phyloP scores from a whole-genome alignment of 768 basidiomycete species.

The Porphyrellus cyaneotinctus region DNA sequence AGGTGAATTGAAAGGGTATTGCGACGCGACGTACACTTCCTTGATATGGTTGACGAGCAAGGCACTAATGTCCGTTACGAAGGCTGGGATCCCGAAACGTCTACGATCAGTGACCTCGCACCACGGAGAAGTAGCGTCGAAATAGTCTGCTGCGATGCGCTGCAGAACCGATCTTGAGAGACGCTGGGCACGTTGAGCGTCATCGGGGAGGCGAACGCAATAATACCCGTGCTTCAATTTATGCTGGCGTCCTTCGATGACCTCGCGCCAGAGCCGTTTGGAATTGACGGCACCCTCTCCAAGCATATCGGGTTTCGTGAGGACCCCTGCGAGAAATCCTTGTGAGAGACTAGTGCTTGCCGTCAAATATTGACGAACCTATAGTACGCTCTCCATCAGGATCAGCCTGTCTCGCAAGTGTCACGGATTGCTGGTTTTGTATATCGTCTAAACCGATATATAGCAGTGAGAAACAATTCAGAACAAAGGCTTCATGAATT shows the following conservation, averaged over 20 bases:
- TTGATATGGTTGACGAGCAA: constrained; percentile 53
- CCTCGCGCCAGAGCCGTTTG: constrained; percentile 44
- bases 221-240: constrained; percentile 56
- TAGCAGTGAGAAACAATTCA: not conserved
- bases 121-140: constrained; percentile 52
- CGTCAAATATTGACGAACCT: constrained; percentile 35
- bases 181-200: constrained; percentile 42
- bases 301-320: constrained; percentile 67
- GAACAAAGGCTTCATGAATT: not conserved
- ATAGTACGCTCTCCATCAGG: constrained; percentile 56
- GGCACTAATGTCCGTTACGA: constrained; percentile 49
- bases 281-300: constrained; percentile 38
- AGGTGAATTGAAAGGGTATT: not conserved
- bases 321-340: constrained; percentile 42
- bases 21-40: constrained; percentile 39
- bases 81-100: constrained; percentile 52
- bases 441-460: constrained; percentile 51
- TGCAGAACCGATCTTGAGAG: constrained; percentile 38
- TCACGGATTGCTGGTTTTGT: constrained; percentile 57
- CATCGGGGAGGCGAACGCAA: constrained; percentile 62
- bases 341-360: not conserved
- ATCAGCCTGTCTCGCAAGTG: constrained; percentile 51
- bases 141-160: constrained; percentile 40
- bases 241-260: constrained; percentile 47
- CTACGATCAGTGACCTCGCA: constrained; percentile 37